Conservation (phyloP, 305 asterid species). For the Salvia sclarea region DNA sequence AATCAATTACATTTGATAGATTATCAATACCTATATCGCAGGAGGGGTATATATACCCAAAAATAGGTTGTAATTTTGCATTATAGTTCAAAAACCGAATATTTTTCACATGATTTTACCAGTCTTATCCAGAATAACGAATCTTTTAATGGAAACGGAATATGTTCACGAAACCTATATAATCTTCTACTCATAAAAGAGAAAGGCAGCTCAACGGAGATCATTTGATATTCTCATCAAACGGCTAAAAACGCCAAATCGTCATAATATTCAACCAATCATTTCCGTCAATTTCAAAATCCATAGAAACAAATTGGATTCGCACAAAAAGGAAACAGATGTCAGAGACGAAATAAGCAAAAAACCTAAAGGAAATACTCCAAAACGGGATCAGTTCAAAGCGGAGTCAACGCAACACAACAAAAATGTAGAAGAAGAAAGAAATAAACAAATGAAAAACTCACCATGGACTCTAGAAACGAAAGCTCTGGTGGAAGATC, state of each 20-base stretch:
- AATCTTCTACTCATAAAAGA: neutral
- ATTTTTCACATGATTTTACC: slow-evolving; percentile 9
- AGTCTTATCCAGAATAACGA: slow-evolving; percentile 18
- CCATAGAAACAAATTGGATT: slow-evolving; percentile 11
- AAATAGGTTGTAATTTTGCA: slow-evolving; percentile 23
- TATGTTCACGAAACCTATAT: slow-evolving; percentile 15
- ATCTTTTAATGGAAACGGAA: slow-evolving; percentile 21
- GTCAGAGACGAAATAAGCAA: neutral
- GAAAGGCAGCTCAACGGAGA: slow-evolving; percentile 18
- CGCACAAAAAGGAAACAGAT: neutral
- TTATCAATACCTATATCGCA: slow-evolving; percentile 1
- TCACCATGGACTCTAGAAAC: slow-evolving; percentile 31
- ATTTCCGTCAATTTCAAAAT: neutral
- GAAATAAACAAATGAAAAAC: neutral
- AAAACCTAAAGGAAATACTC: neutral
- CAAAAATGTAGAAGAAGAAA: neutral
- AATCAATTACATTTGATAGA: neutral
- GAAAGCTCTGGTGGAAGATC: slow-evolving; percentile 38
- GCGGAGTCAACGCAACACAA: slow-evolving; percentile 47
- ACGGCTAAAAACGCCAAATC: slow-evolving; percentile 2
- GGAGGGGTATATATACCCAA: slow-evolving; percentile 15
- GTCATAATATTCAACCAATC: neutral
- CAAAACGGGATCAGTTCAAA: slow-evolving; percentile 32
- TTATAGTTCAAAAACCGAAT: slow-evolving; percentile 15
- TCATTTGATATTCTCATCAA: slow-evolving; percentile 4